Conservation (phyloP, 352 stramenopile species). For the Globisporangium takayamanum region DNA sequence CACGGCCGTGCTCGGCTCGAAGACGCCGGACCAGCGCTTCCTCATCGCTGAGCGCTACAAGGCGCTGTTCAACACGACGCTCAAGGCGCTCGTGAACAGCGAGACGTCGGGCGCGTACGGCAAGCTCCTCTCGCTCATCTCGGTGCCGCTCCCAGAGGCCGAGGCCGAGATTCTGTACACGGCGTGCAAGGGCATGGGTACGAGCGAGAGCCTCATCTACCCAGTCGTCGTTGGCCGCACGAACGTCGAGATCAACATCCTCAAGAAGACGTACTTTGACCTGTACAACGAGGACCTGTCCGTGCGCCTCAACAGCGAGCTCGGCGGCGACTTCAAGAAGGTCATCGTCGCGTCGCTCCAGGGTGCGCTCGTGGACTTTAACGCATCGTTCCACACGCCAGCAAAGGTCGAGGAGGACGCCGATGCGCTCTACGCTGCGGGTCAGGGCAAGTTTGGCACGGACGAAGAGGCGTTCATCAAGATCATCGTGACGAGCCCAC, state of each 20-base stretch:
- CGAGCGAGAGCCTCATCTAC: slow-evolving; percentile 58
- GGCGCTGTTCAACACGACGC: slow-evolving; percentile 51
- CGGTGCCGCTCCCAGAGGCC: slow-evolving; percentile 55
- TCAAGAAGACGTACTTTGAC: slow-evolving; percentile 72
- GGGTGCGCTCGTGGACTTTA: slow-evolving; percentile 28
- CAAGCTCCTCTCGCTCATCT: slow-evolving; percentile 60
- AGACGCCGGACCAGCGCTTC: slow-evolving; percentile 59
- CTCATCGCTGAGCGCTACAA: slow-evolving; percentile 68
- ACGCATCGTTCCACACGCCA: slow-evolving; percentile 57
- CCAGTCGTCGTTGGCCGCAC: slow-evolving; percentile 52
- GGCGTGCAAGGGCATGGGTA: slow-evolving; percentile 65
- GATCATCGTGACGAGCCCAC: slow-evolving; percentile 44
- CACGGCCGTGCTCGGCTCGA: slow-evolving; percentile 59
- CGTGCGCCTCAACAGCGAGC: slow-evolving; percentile 53
- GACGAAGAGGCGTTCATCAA: slow-evolving; percentile 70
- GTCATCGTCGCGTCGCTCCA: slow-evolving; percentile 66
- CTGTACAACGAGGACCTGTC: slow-evolving; percentile 61
- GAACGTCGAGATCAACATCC: slow-evolving; percentile 71
- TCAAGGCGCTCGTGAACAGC: slow-evolving; percentile 51
- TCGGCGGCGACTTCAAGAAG: slow-evolving; percentile 72
- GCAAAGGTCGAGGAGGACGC: slow-evolving; percentile 60
- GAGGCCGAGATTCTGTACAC: slow-evolving; percentile 63
- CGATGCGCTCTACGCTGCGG: slow-evolving; percentile 64
- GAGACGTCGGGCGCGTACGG: slow-evolving; percentile 77
- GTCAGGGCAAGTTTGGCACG: slow-evolving; percentile 62